Conservation (phyloP, 164 flowering plant genomes). For the Sextonia rubra region DNA sequence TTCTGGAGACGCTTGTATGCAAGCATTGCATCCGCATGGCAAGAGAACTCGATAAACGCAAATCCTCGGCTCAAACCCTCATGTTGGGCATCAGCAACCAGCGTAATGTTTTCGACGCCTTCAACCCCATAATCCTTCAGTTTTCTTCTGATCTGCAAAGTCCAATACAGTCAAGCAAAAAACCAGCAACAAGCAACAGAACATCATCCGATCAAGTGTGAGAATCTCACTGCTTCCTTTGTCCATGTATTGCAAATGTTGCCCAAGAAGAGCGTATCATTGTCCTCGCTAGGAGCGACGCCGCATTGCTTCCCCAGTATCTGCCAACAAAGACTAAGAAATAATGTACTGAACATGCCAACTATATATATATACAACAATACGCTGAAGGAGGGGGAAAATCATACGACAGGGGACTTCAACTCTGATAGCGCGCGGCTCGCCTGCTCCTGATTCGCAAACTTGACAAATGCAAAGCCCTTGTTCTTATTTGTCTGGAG, state of each 20-base stretch:
- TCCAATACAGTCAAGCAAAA: background rate
- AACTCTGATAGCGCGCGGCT: conserved; percentile 56
- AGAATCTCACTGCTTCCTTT: conserved; percentile 69
- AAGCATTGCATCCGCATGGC: conserved; percentile 68
- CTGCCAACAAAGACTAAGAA: conserved; percentile 25
- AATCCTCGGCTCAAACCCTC: conserved; percentile 84
- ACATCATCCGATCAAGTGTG: background rate
- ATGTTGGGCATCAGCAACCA: conserved; percentile 56
- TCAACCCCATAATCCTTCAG: conserved; percentile 28
- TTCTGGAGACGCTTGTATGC: conserved; percentile 80
- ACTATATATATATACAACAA: background rate
- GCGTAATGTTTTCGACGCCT: conserved; percentile 31
- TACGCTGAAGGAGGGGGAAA: background rate
- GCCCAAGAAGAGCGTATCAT: conserved; percentile 68
- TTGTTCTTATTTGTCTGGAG: conserved; percentile 52
- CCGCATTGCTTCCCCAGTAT: conserved; percentile 74
- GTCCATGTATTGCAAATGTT: conserved; percentile 89
- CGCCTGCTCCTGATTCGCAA: conserved; percentile 62
- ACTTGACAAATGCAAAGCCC: conserved; percentile 79
- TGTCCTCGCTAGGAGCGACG: conserved; percentile 69
- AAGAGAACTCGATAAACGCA: conserved; percentile 70
- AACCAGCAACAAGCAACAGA: background rate
- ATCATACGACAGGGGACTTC: conserved; percentile 61
- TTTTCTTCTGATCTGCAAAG: conserved; percentile 57
- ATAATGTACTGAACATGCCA: background rate